Evolutionary conservation across 352 stramenopile genomes (phyloP), one percentile per base, ranked within the genome.

Genomic region (Pythium insidiosum): DNA sequence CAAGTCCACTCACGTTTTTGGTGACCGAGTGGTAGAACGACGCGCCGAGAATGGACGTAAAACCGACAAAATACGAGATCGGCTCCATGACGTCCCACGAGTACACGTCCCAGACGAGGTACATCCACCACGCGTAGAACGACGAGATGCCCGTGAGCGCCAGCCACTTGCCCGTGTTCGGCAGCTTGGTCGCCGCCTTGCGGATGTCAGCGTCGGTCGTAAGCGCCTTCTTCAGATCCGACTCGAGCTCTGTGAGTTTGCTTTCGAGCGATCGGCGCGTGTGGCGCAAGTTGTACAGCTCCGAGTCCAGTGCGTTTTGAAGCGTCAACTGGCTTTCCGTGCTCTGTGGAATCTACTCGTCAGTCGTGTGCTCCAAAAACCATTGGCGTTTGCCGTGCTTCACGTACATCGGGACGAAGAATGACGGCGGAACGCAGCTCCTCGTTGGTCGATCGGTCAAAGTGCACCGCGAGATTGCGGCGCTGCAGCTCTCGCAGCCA

Each of bases 81-180:
- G 81, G 81, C 54, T 94, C 81, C 81, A 94, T 94, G 39, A 94
- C 72, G 48, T 94, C 81, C 81, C 81, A 94, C 42, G 78, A 91
- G 50, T 91, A 91, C 24, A 91, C 78, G 29, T 91, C 72, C 78
- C 78, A 91, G 35, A 91, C 78, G 19, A 69, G 68, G 58, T 88
- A 91, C 71, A 85, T 86, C 35, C 88, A 56, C 19, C 58, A 52
- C 16, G 71, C 66, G 57, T 90, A 90, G 53, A 90, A 76, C 10
- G 59, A 56, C 19, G 73, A 78, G 50, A 90, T 62, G 3, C 67
- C 68, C 19, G 68, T 73, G 22, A 86, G 58, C 20, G 55, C 70
- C 21, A 80, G 40, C 71, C 75, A 90, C 45, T 90, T 90, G 38
- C 83, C 64, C 22, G 61, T 63, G 50, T 90, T 90, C 4, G 78